These are phyloP conservation scores for Cymbidium sinense DNA, from an alignment of 106 monocot species.

Conservation along the genomic window DNA sequence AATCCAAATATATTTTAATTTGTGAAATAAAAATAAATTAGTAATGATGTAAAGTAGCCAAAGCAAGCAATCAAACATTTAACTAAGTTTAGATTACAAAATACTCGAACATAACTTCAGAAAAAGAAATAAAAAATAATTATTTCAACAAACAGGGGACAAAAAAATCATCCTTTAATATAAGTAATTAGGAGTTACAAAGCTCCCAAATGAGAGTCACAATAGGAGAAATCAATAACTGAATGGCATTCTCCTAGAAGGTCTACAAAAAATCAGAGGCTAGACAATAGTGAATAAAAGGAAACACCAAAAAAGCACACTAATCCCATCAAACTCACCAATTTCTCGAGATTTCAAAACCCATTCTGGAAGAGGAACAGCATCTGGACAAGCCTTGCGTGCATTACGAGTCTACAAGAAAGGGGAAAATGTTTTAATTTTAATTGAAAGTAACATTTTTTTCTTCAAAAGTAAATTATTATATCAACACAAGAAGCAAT, in stretches of 20 bases:
- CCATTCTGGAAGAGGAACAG: constrained; percentile 80
- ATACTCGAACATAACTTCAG: neutral
- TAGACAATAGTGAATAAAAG: neutral
- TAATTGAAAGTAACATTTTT: neutral
- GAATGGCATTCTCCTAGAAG: neutral
- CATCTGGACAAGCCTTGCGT: constrained; percentile 83
- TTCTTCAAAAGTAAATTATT: neutral
- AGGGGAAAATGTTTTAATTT: neutral
- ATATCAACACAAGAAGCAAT: neutral
- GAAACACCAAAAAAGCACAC: neutral
- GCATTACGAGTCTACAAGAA: constrained; percentile 73
- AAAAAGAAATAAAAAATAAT: neutral
- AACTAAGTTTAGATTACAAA: neutral
- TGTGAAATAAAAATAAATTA: neutral
- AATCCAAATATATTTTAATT: neutral
- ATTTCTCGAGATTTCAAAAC: constrained; percentile 76
- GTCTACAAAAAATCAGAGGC: neutral
- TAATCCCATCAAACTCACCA: constrained; percentile 26
- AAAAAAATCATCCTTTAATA: neutral
- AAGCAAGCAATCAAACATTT: neutral
- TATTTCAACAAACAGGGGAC: neutral
- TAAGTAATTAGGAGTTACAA: neutral
- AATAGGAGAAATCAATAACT: neutral
- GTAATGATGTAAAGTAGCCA: neutral
- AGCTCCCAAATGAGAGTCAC: neutral